Percentiles rank a stretch among this genome's conserved stretches.
phyloP scores from a whole-genome alignment of 257 asterid species.

The Solanum ahanhuiri region DNA sequence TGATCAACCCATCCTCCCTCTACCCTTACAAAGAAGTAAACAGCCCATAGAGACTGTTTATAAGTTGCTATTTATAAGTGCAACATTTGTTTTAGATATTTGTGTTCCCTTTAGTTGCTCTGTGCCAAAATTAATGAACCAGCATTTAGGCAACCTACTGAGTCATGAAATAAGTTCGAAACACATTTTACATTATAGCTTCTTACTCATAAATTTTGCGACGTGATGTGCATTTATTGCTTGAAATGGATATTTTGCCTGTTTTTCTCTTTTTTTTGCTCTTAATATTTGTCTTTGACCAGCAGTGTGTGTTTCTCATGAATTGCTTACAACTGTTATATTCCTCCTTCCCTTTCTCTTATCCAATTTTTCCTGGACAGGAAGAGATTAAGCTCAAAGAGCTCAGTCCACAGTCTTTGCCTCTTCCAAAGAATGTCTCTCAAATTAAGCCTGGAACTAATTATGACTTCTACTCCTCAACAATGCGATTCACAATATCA shows the following conservation, averaged over 20 bases:
- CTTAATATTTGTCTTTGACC: background rate
- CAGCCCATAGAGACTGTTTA: background rate
- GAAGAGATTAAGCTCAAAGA: constrained; percentile 53
- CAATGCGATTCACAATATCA: constrained; percentile 74
- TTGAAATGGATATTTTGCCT: background rate
- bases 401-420: constrained; percentile 50
- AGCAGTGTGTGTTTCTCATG: background rate
- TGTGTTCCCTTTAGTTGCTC: background rate
- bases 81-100: background rate
- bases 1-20: background rate
- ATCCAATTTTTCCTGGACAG: constrained; percentile 26
- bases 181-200: background rate
- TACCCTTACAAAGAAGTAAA: background rate
- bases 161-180: background rate
- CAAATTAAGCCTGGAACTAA: constrained; percentile 86
- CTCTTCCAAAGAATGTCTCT: constrained; percentile 80
- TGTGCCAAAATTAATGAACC: background rate
- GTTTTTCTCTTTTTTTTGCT: background rate
- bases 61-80: background rate
- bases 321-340: background rate
- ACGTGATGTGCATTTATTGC: background rate
- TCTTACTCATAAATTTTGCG: background rate
- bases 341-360: background rate
- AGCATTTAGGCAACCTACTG: background rate
- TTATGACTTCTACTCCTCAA: constrained; percentile 80